These are phyloP conservation scores for Aegilops umbellulata DNA, from an alignment of 176 grass and related monocot species.

Conservation along the genomic window DNA sequence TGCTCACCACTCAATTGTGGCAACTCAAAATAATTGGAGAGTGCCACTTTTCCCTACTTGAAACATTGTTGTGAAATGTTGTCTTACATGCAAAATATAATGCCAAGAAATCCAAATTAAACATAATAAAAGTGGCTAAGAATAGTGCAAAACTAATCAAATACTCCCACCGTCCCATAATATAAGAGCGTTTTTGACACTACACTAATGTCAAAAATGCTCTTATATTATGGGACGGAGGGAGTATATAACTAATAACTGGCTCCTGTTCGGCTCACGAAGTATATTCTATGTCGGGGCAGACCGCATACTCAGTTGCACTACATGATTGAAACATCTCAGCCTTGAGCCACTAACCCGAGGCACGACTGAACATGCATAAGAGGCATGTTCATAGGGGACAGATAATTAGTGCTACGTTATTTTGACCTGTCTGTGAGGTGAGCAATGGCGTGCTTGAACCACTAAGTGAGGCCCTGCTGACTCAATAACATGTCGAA, in stretches of 20 bases:
- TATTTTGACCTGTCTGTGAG: neutral
- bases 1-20: too few relatives aligned
- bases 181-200: too few relatives aligned
- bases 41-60: neutral
- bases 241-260: neutral
- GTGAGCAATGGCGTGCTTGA: slow-evolving; percentile 5
- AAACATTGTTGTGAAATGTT: slow-evolving; percentile 9
- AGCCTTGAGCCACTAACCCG: neutral
- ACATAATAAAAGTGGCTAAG: neutral
- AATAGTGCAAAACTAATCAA: neutral
- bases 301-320: neutral
- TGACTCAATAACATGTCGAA: neutral
- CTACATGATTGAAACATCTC: neutral
- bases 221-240: too few relatives aligned
- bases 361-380: neutral
- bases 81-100: slow-evolving; percentile 14
- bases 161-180: neutral
- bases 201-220: too few relatives aligned
- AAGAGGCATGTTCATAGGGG: neutral
- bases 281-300: neutral
- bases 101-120: neutral
- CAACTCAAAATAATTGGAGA: neutral
- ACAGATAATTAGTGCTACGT: neutral
- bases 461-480: neutral
- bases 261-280: neutral